Evolutionary conservation across 768 basidiomycete genomes (phyloP).

Genomic region (Calocybe cyanea): DNA sequence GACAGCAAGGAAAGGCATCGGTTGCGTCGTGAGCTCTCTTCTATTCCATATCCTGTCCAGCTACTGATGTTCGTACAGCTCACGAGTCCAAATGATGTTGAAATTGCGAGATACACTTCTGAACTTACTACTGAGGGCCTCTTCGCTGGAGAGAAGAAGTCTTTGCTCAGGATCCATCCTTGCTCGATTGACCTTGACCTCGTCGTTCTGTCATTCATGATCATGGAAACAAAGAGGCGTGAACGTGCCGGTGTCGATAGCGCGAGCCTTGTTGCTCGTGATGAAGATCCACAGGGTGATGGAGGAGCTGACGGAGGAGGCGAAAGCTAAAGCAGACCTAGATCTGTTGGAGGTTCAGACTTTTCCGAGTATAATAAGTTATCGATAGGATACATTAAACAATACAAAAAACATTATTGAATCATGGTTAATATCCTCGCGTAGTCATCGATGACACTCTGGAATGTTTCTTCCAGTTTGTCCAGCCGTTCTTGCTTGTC

Average conservation of each 20-base stretch:
- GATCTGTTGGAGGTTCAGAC: neutral
- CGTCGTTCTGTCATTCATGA: conserved; percentile 49
- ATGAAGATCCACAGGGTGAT: conserved; percentile 37
- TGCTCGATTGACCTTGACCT: conserved; percentile 47
- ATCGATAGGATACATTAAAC: neutral
- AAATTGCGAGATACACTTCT: conserved; percentile 38
- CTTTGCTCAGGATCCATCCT: conserved; percentile 44
- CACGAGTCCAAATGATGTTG: conserved; percentile 31
- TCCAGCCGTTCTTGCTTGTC: conserved; percentile 84
- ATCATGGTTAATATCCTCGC: conserved; percentile 66
- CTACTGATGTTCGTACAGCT: conserved; percentile 26
- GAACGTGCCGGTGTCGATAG: conserved; percentile 31
- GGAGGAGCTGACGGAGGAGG: conserved; percentile 28
- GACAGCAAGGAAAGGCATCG: conserved; percentile 37
- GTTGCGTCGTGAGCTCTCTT: conserved; percentile 34
- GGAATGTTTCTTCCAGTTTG: conserved; percentile 92
- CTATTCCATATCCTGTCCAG: neutral
- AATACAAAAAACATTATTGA: conserved; percentile 19
- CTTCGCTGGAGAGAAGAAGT: conserved; percentile 45
- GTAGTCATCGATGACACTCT: conserved; percentile 83
- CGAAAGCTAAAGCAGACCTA: conserved; percentile 4
- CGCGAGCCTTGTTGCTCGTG: conserved; percentile 20
- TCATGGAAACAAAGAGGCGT: conserved; percentile 52
- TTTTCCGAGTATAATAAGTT: conserved; percentile 1
- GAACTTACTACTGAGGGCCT: conserved; percentile 36